These are phyloP conservation scores for Malus domestica DNA, from an alignment of 306 rosid species.

Conservation along the genomic window DNA sequence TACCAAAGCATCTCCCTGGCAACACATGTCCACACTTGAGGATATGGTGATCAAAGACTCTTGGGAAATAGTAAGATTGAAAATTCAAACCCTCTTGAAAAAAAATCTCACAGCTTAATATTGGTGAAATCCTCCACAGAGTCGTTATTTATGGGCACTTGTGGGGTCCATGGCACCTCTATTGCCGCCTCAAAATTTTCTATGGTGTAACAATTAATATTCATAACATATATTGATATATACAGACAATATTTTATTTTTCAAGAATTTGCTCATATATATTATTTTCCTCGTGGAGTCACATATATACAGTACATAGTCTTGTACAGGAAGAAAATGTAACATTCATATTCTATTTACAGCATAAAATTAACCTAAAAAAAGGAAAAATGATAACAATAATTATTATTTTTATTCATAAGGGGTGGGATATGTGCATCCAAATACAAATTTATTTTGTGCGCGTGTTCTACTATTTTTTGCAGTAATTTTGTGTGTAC, in stretches of 20 bases:
- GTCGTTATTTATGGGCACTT: background rate
- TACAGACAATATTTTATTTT: too few relatives aligned
- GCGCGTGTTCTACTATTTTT: fast-evolving
- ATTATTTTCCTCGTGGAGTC: background rate
- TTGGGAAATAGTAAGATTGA: background rate
- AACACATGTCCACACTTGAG: slow-evolving; percentile 74
- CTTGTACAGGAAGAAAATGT: background rate
- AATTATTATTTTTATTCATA: too few relatives aligned
- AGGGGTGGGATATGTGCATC: too few relatives aligned
- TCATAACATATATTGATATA: background rate
- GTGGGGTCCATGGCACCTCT: background rate
- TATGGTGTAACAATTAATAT: background rate
- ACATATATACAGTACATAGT: background rate
- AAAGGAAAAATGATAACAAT: background rate
- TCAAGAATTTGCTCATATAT: background rate
- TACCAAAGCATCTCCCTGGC: slow-evolving; percentile 50
- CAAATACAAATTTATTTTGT: too few relatives aligned
- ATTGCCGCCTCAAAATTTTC: background rate
- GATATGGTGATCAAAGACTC: slow-evolving; percentile 3
- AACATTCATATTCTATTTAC: background rate
- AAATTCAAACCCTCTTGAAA: background rate
- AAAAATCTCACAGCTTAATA: background rate
- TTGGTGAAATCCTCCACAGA: background rate
- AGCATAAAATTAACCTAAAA: background rate
- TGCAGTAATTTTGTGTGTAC: too few relatives aligned